Evolutionary conservation across 23 red algal species (phyloP).

Genomic region (Gracilaria vermiculophylla): DNA sequence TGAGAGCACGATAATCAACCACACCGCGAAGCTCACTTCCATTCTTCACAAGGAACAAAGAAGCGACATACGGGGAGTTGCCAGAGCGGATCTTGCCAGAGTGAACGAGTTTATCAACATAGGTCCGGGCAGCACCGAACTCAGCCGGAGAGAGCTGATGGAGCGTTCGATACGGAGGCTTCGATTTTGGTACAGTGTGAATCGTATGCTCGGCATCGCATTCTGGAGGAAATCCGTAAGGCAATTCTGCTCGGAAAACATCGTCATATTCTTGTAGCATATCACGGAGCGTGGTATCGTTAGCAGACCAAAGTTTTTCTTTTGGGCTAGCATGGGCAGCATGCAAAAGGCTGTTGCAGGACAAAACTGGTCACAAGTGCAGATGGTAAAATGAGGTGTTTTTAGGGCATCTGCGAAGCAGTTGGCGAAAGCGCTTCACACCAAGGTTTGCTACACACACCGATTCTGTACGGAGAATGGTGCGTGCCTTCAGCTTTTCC

Average conservation of each 20-base stretch:
- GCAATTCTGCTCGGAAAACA: not conserved
- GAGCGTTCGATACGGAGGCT: not conserved
- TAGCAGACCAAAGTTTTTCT: too few relatives aligned
- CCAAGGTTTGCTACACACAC: not conserved
- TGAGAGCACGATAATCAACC: not conserved
- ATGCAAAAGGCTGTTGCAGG: too few relatives aligned
- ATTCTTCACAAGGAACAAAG: not conserved
- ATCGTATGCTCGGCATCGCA: not conserved
- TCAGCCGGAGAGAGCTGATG: not conserved
- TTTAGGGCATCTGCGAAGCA: not conserved
- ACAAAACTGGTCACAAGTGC: too few relatives aligned
- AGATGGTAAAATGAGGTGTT: not conserved
- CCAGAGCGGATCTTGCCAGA: not conserved
- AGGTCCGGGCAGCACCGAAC: not conserved
- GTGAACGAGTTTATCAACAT: not conserved
- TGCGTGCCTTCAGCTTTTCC: not conserved
- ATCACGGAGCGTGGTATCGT: too few relatives aligned
- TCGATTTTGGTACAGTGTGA: not conserved
- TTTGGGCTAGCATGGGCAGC: too few relatives aligned
- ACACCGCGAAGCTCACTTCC: not conserved
- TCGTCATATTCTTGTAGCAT: too few relatives aligned
- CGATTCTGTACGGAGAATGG: not conserved
- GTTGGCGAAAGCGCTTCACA: constrained; percentile 25
- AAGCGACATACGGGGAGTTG: not conserved
- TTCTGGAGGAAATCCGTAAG: not conserved